Percentiles rank a stretch among this genome's conserved stretches.
These are phyloP conservation scores for Tylopilus vinaceipallidus DNA, from an alignment of 768 basidiomycete species.

Conservation along the genomic window DNA sequence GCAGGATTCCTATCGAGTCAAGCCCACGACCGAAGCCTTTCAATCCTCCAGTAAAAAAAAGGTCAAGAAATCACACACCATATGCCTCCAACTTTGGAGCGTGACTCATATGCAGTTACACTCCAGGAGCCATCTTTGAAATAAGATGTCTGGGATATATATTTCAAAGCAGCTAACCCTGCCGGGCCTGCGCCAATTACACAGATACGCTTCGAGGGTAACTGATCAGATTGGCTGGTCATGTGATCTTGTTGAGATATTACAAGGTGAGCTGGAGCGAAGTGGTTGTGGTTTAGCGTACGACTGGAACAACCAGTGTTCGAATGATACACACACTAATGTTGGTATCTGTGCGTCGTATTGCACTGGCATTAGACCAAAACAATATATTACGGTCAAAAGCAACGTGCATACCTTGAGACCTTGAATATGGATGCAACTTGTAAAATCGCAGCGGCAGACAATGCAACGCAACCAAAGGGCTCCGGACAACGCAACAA, in stretches of 20 bases:
- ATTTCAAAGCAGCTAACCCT: conserved; percentile 69
- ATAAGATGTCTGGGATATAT: conserved; percentile 57
- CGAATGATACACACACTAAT: too few relatives aligned
- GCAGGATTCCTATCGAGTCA: conserved; percentile 55
- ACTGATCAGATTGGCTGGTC: conserved; percentile 3
- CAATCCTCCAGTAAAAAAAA: background rate
- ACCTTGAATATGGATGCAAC: background rate
- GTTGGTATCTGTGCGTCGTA: too few relatives aligned
- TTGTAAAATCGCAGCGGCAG: background rate
- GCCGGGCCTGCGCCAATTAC: conserved; percentile 77
- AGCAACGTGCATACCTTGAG: background rate
- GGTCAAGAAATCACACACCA: conserved; percentile 50
- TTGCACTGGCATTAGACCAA: too few relatives aligned
- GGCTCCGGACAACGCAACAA: too few relatives aligned
- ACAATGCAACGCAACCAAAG: too few relatives aligned
- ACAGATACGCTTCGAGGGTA: conserved; percentile 48
- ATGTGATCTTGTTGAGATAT: conserved; percentile 1
- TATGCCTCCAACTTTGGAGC: conserved; percentile 68
- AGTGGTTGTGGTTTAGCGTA: background rate
- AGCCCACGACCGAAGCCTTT: background rate
- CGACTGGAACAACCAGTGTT: too few relatives aligned
- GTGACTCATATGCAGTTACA: conserved; percentile 60
- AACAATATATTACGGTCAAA: too few relatives aligned
- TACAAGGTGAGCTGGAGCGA: background rate
- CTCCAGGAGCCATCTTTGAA: conserved; percentile 61